Percentiles rank a stretch among this genome's conserved stretches.
These are phyloP conservation scores for Psidium friedrichsthalianum DNA, from an alignment of 345 rosid species.

Conservation along the genomic window DNA sequence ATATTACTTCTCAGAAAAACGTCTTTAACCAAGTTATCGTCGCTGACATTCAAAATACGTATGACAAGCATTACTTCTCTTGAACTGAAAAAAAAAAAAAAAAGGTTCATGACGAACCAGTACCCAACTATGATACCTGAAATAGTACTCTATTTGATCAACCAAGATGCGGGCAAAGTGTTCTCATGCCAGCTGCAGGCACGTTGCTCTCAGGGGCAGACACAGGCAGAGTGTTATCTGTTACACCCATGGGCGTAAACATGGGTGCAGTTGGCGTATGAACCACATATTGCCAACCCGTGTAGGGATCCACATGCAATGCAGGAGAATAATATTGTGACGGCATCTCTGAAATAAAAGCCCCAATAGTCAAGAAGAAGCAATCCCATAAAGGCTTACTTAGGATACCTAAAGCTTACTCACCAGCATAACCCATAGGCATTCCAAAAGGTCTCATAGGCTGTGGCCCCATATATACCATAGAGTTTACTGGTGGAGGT, in stretches of 20 bases:
- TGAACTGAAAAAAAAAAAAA: not conserved
- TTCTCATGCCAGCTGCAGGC: not conserved
- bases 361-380: not conserved
- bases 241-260: not conserved
- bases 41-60: not conserved
- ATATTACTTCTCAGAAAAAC: not conserved
- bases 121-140: not conserved
- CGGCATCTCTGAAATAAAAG: conserved; percentile 21
- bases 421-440: conserved; percentile 6
- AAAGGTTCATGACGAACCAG: not conserved
- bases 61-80: not conserved
- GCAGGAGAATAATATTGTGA: conserved; percentile 9
- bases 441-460: conserved; percentile 18
- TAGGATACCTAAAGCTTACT: not conserved
- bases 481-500: conserved; percentile 17
- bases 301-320: conserved; percentile 25
- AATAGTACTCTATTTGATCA: not conserved
- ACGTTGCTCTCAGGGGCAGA: not conserved
- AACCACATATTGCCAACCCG: not conserved
- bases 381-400: not conserved
- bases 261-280: not conserved
- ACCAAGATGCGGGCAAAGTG: not conserved
- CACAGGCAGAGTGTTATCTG: not conserved
- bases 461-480: conserved; percentile 13
- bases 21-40: not conserved